phyloP scores from a whole-genome alignment of 2,329 filamentous ascomycete species.

The Exophiala xenobiotica region DNA sequence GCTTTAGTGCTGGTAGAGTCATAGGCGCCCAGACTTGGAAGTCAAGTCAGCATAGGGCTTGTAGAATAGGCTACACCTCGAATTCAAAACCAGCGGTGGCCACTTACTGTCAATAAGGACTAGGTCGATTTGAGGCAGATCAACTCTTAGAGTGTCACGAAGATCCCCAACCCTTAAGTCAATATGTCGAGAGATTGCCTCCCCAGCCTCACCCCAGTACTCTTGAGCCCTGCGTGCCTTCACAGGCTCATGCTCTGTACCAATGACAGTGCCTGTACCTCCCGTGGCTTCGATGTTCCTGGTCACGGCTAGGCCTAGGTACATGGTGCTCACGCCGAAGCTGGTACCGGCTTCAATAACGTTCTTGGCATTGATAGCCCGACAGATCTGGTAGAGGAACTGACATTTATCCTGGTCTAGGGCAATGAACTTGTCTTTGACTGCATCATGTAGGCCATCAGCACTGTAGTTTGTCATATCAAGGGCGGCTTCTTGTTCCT shows the following conservation, averaged over 20 bases:
- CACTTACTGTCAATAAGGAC: conserved; percentile 38
- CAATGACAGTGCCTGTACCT: conserved; percentile 37
- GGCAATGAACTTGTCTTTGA: conserved; percentile 43
- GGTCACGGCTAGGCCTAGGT: conserved; percentile 41
- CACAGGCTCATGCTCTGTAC: conserved; percentile 39
- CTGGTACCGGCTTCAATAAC: conserved; percentile 45
- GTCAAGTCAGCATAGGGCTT: background rate
- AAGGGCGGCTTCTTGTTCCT: conserved; percentile 9
- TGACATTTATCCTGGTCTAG: conserved; percentile 43
- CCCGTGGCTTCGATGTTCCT: conserved; percentile 28
- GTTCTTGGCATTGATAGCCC: conserved; percentile 36
- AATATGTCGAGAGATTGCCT: conserved; percentile 35
- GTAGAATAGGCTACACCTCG: background rate
- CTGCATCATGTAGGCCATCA: conserved; percentile 21
- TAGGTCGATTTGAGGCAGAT: conserved; percentile 35
- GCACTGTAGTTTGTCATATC: background rate
- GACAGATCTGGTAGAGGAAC: conserved; percentile 39
- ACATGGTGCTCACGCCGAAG: conserved; percentile 46
- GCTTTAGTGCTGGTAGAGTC: conserved; percentile 40
- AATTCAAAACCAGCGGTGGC: background rate
- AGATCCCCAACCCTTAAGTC: conserved; percentile 44
- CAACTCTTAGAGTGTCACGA: conserved; percentile 39
- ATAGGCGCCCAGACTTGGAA: conserved; percentile 41
- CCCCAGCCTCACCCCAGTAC: conserved; percentile 40
- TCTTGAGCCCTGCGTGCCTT: conserved; percentile 36